Conservation (phyloP, 164 flowering plant species). For the Umbellularia californica region DNA sequence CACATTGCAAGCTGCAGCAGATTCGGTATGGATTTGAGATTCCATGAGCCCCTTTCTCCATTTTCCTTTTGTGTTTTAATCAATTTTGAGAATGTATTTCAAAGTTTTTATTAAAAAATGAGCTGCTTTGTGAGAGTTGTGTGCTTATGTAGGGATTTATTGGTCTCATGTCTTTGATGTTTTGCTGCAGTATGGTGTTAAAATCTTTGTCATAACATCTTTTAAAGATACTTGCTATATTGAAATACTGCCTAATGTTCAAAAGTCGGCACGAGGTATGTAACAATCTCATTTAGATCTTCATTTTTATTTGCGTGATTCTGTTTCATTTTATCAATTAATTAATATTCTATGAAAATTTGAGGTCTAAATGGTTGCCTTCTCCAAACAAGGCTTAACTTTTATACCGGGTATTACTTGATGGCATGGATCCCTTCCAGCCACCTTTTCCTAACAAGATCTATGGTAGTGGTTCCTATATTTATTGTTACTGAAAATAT, state of each 20-base stretch:
- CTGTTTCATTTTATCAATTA: too few relatives aligned
- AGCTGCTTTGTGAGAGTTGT: not conserved
- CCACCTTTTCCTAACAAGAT: too few relatives aligned
- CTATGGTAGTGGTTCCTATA: too few relatives aligned
- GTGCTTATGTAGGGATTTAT: too few relatives aligned
- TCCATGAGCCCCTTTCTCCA: not conserved
- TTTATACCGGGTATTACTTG: too few relatives aligned
- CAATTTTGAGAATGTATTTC: not conserved
- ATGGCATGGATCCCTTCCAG: too few relatives aligned
- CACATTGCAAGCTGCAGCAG: constrained; percentile 90
- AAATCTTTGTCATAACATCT: constrained; percentile 53
- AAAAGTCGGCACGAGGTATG: constrained; percentile 50
- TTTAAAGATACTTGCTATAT: constrained; percentile 62
- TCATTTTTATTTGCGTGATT: too few relatives aligned
- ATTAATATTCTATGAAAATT: too few relatives aligned
- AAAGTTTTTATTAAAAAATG: too few relatives aligned
- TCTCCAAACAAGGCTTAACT: too few relatives aligned
- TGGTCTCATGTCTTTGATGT: not conserved
- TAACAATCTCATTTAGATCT: not conserved
- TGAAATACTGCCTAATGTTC: constrained; percentile 49
- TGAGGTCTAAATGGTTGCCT: too few relatives aligned
- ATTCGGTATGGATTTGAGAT: constrained; percentile 47
- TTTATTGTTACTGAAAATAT: too few relatives aligned
- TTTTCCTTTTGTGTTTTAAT: not conserved
- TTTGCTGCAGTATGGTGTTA: constrained; percentile 51